Percentiles rank a stretch among this genome's conserved stretches.
phyloP scores from a whole-genome alignment of 495 filamentous ascomycete genomes.

The Tuber microsphaerosporum region DNA sequence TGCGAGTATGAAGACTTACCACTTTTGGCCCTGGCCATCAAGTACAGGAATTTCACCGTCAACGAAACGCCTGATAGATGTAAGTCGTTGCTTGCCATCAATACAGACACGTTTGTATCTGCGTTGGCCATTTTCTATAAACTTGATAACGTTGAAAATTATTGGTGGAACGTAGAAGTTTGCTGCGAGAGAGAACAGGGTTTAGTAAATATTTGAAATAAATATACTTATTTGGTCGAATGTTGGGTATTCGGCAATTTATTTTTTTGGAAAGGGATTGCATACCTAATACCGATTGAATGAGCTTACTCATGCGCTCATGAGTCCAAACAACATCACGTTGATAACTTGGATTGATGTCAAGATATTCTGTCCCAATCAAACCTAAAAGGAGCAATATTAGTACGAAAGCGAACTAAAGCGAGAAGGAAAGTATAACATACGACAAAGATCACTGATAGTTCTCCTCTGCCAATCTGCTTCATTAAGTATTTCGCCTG shows the following conservation, averaged over 20 bases:
- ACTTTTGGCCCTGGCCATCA: slow-evolving; percentile 42
- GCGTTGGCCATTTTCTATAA: slow-evolving; percentile 17
- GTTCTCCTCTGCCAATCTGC: slow-evolving; percentile 4
- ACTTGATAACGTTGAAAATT: slow-evolving; percentile 46
- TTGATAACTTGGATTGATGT: slow-evolving; percentile 49
- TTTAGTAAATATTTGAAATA: neutral
- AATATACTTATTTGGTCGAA: neutral
- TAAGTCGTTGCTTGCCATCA: slow-evolving; percentile 51
- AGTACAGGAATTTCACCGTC: slow-evolving; percentile 46
- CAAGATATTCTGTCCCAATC: slow-evolving; percentile 41
- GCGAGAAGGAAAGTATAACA: neutral
- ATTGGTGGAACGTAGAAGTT: slow-evolving; percentile 50
- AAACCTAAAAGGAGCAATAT: slow-evolving; percentile 31
- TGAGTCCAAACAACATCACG: slow-evolving; percentile 48
- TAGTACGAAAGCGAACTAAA: neutral
- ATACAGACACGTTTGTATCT: slow-evolving; percentile 43
- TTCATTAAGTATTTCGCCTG: neutral
- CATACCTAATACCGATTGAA: slow-evolving; percentile 47
- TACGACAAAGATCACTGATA: slow-evolving; percentile 2
- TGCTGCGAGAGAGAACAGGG: slow-evolving; percentile 27
- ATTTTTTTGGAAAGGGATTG: neutral
- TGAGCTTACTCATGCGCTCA: slow-evolving; percentile 42
- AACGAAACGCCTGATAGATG: slow-evolving; percentile 47
- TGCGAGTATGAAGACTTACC: slow-evolving; percentile 20
- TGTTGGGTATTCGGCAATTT: neutral